phyloP scores from a whole-genome alignment of 1,139 yeast genomes.

The Yamadazyma sp. region DNA sequence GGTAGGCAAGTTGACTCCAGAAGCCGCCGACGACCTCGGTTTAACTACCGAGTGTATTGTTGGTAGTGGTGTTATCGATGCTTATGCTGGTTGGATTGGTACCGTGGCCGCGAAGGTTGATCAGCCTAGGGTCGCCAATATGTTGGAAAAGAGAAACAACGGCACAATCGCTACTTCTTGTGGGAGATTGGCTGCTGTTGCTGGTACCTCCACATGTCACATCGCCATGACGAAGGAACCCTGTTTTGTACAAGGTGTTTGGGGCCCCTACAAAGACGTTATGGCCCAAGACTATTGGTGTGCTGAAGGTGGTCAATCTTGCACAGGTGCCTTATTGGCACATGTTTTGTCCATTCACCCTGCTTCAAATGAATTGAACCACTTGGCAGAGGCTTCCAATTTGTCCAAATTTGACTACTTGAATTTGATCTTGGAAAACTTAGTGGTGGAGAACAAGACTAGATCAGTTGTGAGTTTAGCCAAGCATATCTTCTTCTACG shows the following conservation, averaged over 20 bases:
- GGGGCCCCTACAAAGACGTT: slow-evolving; percentile 98
- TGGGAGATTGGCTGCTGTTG: slow-evolving; percentile 94
- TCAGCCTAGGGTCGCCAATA: slow-evolving; percentile 46
- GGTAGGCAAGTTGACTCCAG: slow-evolving; percentile 66
- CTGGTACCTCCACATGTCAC: slow-evolving; percentile 98
- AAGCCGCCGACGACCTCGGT: slow-evolving; percentile 84
- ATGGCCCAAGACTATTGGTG: slow-evolving; percentile 88
- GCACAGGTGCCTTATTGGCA: slow-evolving; percentile 91
- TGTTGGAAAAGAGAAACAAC: slow-evolving; percentile 28
- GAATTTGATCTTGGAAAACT: slow-evolving; percentile 68
- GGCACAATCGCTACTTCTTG: slow-evolving; percentile 58
- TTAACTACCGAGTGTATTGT: slow-evolving; percentile 77
- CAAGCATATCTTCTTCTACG: slow-evolving; percentile 85
- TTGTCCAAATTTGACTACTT: slow-evolving; percentile 80
- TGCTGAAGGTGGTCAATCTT: slow-evolving; percentile 98
- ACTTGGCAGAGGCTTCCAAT: slow-evolving; percentile 61
- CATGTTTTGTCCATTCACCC: slow-evolving; percentile 92
- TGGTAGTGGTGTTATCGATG: slow-evolving; percentile 95
- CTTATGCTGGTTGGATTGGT: slow-evolving; percentile 98
- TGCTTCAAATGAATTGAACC: slow-evolving; percentile 70
- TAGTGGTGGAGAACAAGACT: slow-evolving; percentile 54
- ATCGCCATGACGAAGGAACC: slow-evolving; percentile 84
- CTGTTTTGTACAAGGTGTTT: slow-evolving; percentile 90
- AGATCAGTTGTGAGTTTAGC: slow-evolving; percentile 81
- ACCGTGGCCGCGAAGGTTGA: slow-evolving; percentile 89